Conservation (phyloP, 805 yeast genomes). For the Metschnikowia vanudenii region DNA sequence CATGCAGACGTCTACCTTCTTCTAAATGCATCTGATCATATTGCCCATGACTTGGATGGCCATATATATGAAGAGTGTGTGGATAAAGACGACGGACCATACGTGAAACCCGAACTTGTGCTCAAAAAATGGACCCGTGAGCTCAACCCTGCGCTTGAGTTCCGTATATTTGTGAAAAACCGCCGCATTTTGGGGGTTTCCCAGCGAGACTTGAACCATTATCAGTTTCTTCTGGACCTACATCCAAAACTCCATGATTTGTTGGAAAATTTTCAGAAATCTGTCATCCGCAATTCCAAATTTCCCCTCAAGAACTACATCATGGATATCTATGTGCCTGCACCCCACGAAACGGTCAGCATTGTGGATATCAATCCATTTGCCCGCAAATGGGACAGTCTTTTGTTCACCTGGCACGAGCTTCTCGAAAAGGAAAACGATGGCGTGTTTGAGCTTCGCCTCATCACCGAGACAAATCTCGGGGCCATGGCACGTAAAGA, state of each 20-base stretch:
- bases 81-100: conserved; percentile 20
- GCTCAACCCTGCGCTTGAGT: conserved; percentile 87
- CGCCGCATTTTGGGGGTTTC: conserved; percentile 66
- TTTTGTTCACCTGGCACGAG: conserved; percentile 85
- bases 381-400: conserved; percentile 70
- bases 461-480: conserved; percentile 66
- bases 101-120: conserved; percentile 58
- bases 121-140: conserved; percentile 73
- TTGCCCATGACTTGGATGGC: conserved; percentile 72
- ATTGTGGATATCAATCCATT: conserved; percentile 88
- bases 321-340: conserved; percentile 80
- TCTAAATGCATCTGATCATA: conserved; percentile 83
- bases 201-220: conserved; percentile 85
- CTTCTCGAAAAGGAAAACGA: conserved; percentile 36
- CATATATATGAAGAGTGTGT: conserved; percentile 59
- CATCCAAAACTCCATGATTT: conserved; percentile 45
- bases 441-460: conserved; percentile 52
- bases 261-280: conserved; percentile 56
- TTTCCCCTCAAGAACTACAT: conserved; percentile 45
- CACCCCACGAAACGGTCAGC: conserved; percentile 63
- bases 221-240: conserved; percentile 61
- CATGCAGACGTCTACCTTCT: conserved; percentile 77
- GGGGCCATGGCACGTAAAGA: conserved; percentile 79
- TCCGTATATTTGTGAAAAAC: conserved; percentile 76
- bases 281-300: conserved; percentile 29